These are phyloP conservation scores for Tritrichomonas foetus DNA, from an alignment of 208 protist genomes.

Conservation along the genomic window DNA sequence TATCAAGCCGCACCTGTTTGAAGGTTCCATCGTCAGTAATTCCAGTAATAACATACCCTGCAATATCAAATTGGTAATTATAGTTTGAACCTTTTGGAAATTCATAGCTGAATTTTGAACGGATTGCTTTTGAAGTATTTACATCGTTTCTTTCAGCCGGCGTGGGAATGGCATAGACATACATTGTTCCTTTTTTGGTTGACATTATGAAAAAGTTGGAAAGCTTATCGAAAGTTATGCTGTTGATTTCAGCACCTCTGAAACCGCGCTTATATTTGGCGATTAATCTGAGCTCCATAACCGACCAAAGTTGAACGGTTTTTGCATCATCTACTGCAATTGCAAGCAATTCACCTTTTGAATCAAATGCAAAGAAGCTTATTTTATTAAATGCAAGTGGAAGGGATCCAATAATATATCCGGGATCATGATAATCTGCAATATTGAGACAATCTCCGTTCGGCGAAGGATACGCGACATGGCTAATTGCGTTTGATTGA, in stretches of 20 bases:
- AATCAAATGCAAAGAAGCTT: not conserved
- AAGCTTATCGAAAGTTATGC: not conserved
- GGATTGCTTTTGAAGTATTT: not conserved
- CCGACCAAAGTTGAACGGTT: not conserved
- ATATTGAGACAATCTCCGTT: not conserved
- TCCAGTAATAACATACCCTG: not conserved
- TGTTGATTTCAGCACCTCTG: not conserved
- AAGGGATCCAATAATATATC: not conserved
- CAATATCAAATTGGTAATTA: constrained; percentile 15
- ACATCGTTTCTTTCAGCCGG: not conserved
- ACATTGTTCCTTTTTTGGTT: not conserved
- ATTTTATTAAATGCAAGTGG: not conserved
- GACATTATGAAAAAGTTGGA: not conserved
- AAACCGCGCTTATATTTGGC: constrained; percentile 20
- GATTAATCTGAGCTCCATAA: not conserved
- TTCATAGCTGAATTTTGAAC: not conserved
- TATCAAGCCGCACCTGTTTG: not conserved
- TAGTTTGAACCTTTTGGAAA: not conserved
- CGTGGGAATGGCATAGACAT: not conserved
- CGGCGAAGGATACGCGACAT: not conserved
- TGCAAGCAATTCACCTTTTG: not conserved
- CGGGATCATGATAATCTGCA: constrained; percentile 31
- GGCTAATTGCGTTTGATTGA: not conserved
- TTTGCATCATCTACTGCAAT: not conserved
- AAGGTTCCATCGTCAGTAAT: not conserved